Evolutionary conservation across 768 basidiomycete species (phyloP), one percentile per base, ranked within the genome.

Genomic region (Phaeotremella skinneri): DNA sequence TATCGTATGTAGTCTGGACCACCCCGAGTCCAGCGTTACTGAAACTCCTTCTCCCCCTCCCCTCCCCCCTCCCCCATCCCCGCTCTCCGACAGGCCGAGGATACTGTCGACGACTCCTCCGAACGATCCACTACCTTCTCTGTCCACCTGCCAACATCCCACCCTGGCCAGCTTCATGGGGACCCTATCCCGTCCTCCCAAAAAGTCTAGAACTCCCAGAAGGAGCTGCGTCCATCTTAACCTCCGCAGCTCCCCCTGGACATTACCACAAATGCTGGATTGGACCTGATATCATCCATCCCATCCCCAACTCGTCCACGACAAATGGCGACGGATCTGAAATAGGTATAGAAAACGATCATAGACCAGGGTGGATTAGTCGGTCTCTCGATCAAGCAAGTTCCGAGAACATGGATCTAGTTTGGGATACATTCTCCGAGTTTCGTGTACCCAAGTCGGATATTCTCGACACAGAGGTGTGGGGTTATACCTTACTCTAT

Each of bases 91-190:
- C 31, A 53, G 52, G 52, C n/a, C 25, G 37, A 53, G 52, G 52
- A 27, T 53, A 53, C 23, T 53, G 31, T 53, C 29, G 32, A 25
- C 29, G 52, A 48, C 34, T 53, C 6, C 52, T 53, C n/a, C 52
- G 52, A 25, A 53, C 16, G 7, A 7, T 53, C 6, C 52, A 53
- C 26, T 53, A 53, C 26, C 7, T 53, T 23, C 52, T 53, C 37
- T 27, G 26, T 41, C 52, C 52, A 7, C 4, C 52, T 6, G 31
- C 41, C n/a, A 53, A 53, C 52, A 53, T 53, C 23, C 26, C 26
- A 5, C 7, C 29, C 11, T 53, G 37, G 29, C 52, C 52, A 32
- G 23, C 11, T 9, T 6, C 31, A 27, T 53, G 52, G 52, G 52
- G 31, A 9, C 13, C 37, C 9, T 41, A 30, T 13, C 52, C 52